These are phyloP conservation scores for Ilex paraguariensis DNA, from an alignment of 305 asterid species.

Conservation along the genomic window DNA sequence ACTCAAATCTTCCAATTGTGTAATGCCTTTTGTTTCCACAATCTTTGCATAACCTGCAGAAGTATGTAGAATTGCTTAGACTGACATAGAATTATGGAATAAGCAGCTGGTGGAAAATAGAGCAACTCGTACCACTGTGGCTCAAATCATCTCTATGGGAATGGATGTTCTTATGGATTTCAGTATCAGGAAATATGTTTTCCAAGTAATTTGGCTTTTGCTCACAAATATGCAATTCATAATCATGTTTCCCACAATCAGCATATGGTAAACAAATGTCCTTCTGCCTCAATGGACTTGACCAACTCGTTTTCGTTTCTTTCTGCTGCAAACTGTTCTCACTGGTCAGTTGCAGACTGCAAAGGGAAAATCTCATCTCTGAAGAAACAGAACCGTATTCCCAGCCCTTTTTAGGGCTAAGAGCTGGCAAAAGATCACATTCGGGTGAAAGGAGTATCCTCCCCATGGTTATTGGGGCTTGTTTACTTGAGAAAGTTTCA, in stretches of 20 bases:
- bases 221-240: neutral
- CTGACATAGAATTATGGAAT: neutral
- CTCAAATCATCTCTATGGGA: conserved; percentile 11
- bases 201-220: neutral
- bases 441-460: conserved; percentile 65
- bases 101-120: conserved; percentile 4
- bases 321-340: no score
- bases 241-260: neutral
- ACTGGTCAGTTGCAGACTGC: neutral
- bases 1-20: conserved; percentile 7
- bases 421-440: conserved; percentile 27
- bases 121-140: conserved; percentile 29
- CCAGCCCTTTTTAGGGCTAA: conserved; percentile 34
- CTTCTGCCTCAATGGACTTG: no score
- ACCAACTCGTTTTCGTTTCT: no score
- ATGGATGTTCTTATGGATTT: neutral
- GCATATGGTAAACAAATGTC: no score
- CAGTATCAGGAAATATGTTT: neutral
- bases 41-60: conserved; percentile 32
- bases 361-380: conserved; percentile 16
- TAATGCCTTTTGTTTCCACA: conserved; percentile 11
- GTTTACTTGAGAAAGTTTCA: conserved; percentile 20
- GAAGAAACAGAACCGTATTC: conserved; percentile 23
- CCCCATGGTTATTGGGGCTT: conserved; percentile 42
- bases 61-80: conserved; percentile 11